phyloP scores from a whole-genome alignment of 805 yeast species.

The Starmerella bacillaris region DNA sequence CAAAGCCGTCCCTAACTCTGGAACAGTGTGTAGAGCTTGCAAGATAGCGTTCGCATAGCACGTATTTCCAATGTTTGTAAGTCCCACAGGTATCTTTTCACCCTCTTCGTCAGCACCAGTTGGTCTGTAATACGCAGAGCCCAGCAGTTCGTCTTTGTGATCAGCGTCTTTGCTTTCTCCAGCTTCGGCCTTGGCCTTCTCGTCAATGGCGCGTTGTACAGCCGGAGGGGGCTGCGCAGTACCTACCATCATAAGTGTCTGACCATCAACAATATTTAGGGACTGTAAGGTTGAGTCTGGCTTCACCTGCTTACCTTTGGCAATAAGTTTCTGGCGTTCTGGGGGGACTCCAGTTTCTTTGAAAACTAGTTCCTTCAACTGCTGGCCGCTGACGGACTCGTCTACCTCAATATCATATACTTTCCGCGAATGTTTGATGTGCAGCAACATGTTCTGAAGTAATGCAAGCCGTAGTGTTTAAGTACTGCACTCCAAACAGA shows the following conservation, averaged over 20 bases:
- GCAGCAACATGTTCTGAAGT: constrained; percentile 24
- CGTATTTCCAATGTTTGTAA: constrained; percentile 56
- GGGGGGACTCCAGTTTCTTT: constrained; percentile 68
- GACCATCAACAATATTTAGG: constrained; percentile 43
- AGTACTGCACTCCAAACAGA: too few species aligned
- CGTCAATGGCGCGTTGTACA: constrained; percentile 29
- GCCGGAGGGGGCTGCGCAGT: constrained; percentile 42
- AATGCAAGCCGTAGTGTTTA: too few species aligned
- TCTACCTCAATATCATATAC: constrained; percentile 39
- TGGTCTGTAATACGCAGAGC: background rate
- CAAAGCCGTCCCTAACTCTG: constrained; percentile 33
- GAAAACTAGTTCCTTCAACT: constrained; percentile 51
- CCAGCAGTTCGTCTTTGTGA: constrained; percentile 33
- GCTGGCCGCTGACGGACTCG: constrained; percentile 37
- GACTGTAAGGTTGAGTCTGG: constrained; percentile 43
- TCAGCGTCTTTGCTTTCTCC: constrained; percentile 34
- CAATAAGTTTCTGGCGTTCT: constrained; percentile 73
- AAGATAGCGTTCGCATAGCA: constrained; percentile 59
- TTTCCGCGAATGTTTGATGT: constrained; percentile 53
- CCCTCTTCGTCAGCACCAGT: constrained; percentile 23
- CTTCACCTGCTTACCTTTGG: constrained; percentile 72
- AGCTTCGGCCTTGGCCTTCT: constrained; percentile 27
- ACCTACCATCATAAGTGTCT: constrained; percentile 74
- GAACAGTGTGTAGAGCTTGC: constrained; percentile 34
- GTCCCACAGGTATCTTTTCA: constrained; percentile 39